Base-by-base conservation (phyloP, 2,329 filamentous ascomycete genomes). In the Microdochium trichocladiopsis region DNA sequence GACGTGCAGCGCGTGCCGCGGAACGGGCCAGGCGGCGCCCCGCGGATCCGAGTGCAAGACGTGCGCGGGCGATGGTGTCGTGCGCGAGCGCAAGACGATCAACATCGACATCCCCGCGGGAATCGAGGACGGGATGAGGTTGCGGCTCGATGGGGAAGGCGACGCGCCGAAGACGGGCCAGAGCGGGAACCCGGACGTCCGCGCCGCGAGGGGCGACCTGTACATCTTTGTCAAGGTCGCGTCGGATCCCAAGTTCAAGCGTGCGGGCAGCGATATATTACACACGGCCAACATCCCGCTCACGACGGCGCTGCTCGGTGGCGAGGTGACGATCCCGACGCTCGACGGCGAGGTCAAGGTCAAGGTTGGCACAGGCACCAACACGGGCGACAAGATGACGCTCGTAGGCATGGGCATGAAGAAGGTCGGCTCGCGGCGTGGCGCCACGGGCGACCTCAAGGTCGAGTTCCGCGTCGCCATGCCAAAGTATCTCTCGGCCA, bases 401-500 rank as follows among this genome's bases (percentile, higher is more conserved):
- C 76, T 99, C 18, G 76, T 83, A 1, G 93, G 93, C 6, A 91
- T 90, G 87, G 94, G 94, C 54, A 97, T 99, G 93, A 91, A 88
- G 72, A 87, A 88, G 61, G 77, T 99, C 11, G 78, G 81, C 56
- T 77, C 80, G 18, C 80, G 90, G 48, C 79, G 84, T 52, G 82
- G 78, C 28, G 79, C 78, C 37, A 82, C 79, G 25, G 94, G 94
- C 57, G 94, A 99, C 65, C 73, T 99, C 55, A 87, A 84, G 66
- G 91, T 99, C 6, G 93, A 99, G 68, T 99, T 96, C 79, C 90
- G 90, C 68, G 89, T 99, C 47, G 76, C 82, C 51, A 96, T 97
- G 90, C 94, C 94, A 47, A 97, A 96, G 72, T 96, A 93, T 63
- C 77, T 99, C 58, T 90, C 82, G 51, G 82, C 87, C 47, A 97